A percentile compares a stretch with the other conserved stretches of the same genome.
phyloP scores from a whole-genome alignment of 768 basidiomycete species.

The Psilocybe subaeruginosa region DNA sequence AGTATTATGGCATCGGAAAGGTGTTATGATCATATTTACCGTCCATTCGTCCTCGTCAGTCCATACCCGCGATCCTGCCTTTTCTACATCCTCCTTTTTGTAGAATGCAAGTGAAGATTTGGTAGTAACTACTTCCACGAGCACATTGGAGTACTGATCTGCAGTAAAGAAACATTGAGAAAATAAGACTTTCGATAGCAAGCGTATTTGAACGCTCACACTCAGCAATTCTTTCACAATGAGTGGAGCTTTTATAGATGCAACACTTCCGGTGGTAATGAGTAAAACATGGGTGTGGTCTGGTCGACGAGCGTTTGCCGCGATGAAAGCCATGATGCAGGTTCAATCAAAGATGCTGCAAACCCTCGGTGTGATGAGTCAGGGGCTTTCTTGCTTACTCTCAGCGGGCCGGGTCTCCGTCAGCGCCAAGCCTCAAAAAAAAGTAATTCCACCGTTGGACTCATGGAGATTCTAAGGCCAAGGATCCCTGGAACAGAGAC shows the following conservation, averaged over 20 bases:
- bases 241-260: constrained; percentile 90
- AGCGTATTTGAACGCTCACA: neutral
- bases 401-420: neutral
- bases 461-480: neutral
- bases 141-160: constrained; percentile 70
- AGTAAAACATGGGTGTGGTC: constrained; percentile 72
- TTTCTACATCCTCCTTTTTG: constrained; percentile 50
- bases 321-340: constrained; percentile 34
- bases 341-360: neutral
- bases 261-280: constrained; percentile 93
- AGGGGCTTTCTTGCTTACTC: neutral
- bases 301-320: constrained; percentile 41
- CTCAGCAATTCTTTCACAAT: constrained; percentile 78
- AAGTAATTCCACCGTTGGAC: neutral
- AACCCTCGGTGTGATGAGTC: neutral
- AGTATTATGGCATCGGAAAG: neutral
- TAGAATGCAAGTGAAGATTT: constrained; percentile 81
- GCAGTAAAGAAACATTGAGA: constrained; percentile 1
- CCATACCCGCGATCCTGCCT: constrained; percentile 73
- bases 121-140: constrained; percentile 84
- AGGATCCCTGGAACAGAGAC: neutral
- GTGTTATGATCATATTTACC: constrained; percentile 40
- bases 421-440: neutral
- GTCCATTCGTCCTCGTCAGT: constrained; percentile 92
- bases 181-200: neutral